phyloP scores from a whole-genome alignment of 1,139 yeast genomes.

The Yamadazyma sp. region DNA sequence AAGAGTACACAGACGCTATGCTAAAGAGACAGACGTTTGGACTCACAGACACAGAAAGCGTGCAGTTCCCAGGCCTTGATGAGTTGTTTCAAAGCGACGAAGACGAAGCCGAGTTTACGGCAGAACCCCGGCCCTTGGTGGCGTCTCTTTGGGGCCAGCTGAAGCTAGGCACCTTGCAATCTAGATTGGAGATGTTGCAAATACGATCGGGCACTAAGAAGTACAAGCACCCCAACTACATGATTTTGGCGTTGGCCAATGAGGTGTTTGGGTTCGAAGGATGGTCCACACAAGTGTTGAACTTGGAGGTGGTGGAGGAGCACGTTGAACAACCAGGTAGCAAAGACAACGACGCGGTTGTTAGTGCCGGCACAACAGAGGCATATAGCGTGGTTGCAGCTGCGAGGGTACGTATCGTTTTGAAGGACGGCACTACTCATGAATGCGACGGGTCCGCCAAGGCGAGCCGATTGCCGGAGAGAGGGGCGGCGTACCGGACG shows the following conservation, averaged over 20 bases:
- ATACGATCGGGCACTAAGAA: slow-evolving; percentile 15
- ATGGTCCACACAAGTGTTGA: slow-evolving; percentile 56
- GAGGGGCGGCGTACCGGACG: slow-evolving; percentile 36
- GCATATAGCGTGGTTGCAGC: slow-evolving; percentile 22
- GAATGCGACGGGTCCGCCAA: slow-evolving; percentile 44
- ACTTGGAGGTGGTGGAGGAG: slow-evolving; percentile 16
- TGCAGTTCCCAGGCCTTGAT: slow-evolving; percentile 10
- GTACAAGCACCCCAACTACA: slow-evolving; percentile 16
- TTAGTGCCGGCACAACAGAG: background rate
- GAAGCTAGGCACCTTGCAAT: slow-evolving; percentile 38
- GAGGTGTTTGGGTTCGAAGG: slow-evolving; percentile 65
- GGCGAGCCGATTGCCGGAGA: slow-evolving; percentile 34
- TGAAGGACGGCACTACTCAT: slow-evolving; percentile 49
- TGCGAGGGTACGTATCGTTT: slow-evolving; percentile 35
- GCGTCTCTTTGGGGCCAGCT: slow-evolving; percentile 27
- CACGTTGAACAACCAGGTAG: slow-evolving; percentile 2
- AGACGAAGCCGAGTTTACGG: background rate
- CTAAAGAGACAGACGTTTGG: slow-evolving; percentile 6
- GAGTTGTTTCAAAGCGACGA: slow-evolving; percentile 7
- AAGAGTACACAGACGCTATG: background rate
- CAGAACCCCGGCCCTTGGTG: slow-evolving; percentile 2
- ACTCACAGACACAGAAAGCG: slow-evolving; percentile 7
- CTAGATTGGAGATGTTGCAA: slow-evolving; percentile 30
- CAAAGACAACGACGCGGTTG: background rate
- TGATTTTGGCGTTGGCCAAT: slow-evolving; percentile 56